Conservation (phyloP, 2,329 filamentous ascomycete species). For the Diaporthe aspalathi region DNA sequence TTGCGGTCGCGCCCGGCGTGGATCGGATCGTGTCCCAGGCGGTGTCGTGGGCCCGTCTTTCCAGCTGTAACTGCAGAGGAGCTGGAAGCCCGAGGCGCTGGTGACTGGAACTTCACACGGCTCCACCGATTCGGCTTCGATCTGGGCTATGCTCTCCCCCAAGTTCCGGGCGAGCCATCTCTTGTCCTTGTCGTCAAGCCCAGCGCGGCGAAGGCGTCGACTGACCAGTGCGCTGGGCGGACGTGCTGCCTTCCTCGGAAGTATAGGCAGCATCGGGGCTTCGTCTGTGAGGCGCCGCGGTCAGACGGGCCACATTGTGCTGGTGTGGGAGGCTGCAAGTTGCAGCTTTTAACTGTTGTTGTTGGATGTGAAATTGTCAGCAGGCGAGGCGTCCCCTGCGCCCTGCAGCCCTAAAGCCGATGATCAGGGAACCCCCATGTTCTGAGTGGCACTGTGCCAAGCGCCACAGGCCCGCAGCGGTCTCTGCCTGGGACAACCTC, state of each 20-base stretch:
- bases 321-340: background rate
- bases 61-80: constrained; percentile 39
- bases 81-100: constrained; percentile 30
- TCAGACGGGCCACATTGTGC: background rate
- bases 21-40: background rate
- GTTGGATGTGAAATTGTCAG: constrained; percentile 4
- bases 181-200: constrained; percentile 12
- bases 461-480: too few species aligned
- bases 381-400: too few species aligned
- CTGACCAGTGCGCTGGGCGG: constrained; percentile 2
- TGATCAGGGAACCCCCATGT: background rate
- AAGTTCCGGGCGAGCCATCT: constrained; percentile 32
- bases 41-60: background rate
- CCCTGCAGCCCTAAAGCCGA: background rate
- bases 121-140: background rate
- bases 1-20: background rate
- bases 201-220: constrained; percentile 32
- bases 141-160: constrained; percentile 13
- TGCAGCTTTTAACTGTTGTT: background rate
- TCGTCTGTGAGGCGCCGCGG: background rate
- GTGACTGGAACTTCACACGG: constrained; percentile 29
- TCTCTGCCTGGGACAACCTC: too few species aligned
- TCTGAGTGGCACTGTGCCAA: background rate
- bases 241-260: background rate
- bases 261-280: constrained; percentile 11